Evolutionary conservation across 306 rosid genomes (phyloP).

Genomic region (Prunus dulcis): DNA sequence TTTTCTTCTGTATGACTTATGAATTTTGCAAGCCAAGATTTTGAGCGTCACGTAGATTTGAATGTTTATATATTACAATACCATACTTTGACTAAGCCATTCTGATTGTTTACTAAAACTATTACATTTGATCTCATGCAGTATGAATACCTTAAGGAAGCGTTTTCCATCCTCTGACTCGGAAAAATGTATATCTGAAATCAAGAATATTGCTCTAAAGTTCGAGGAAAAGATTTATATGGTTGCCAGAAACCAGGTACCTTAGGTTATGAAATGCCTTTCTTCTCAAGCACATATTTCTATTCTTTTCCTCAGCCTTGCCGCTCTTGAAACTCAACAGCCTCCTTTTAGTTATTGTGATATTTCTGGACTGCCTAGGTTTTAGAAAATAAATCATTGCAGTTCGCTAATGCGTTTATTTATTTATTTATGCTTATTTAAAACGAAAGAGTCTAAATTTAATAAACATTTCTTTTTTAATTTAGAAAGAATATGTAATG

Average conservation of each 20-base stretch:
- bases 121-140: neutral
- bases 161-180: neutral
- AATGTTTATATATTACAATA: neutral
- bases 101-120: neutral
- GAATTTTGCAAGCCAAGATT: neutral
- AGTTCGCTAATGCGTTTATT: neutral
- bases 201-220: neutral
- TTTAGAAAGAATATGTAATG: slow-evolving; percentile 4
- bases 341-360: neutral
- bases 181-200: neutral
- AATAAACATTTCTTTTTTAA: neutral
- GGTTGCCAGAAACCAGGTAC: slow-evolving; percentile 9
- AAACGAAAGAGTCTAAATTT: neutral
- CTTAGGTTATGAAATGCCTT: neutral
- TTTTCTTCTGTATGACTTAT: neutral
- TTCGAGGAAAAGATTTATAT: slow-evolving; percentile 12
- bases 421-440: neutral
- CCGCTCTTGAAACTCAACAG: neutral
- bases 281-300: neutral
- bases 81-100: neutral
- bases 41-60: neutral
- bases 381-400: neutral
- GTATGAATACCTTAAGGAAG: neutral
- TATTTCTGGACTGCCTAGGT: neutral
- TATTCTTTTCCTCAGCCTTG: neutral